These are phyloP conservation scores for Musa schizocarpa DNA, from an alignment of 176 grass and related monocot genomes.

Conservation along the genomic window DNA sequence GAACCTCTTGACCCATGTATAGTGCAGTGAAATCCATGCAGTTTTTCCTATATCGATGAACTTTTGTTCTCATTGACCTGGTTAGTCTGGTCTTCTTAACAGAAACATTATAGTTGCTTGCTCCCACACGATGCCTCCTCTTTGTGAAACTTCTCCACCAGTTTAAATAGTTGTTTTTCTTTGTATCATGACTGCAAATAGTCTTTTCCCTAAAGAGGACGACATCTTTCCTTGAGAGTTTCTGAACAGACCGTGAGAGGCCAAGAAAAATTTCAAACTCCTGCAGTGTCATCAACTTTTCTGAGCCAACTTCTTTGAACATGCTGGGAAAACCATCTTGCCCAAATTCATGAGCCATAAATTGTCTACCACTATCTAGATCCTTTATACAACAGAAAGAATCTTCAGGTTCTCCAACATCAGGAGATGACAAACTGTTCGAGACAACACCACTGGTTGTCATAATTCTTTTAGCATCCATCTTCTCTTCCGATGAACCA, in stretches of 20 bases:
- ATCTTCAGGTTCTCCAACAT: slow-evolving; percentile 16
- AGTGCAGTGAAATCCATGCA: slow-evolving; percentile 62
- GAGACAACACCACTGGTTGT: slow-evolving; percentile 6
- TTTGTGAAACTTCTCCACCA: slow-evolving; percentile 53
- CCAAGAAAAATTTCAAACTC: slow-evolving; percentile 55
- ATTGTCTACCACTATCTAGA: slow-evolving; percentile 40
- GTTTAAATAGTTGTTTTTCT: slow-evolving; percentile 33
- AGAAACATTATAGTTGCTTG: slow-evolving; percentile 43
- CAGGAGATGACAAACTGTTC: slow-evolving; percentile 19
- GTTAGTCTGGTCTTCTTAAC: slow-evolving; percentile 27
- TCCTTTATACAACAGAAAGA: slow-evolving; percentile 34
- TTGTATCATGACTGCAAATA: slow-evolving; percentile 4
- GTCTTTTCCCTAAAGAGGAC: slow-evolving; percentile 1
- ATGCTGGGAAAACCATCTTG: slow-evolving; percentile 29
- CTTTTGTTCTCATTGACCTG: slow-evolving; percentile 36
- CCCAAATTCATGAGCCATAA: slow-evolving; percentile 26
- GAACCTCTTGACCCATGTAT: slow-evolving; percentile 76
- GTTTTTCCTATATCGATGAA: slow-evolving; percentile 53
- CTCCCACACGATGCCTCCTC: slow-evolving; percentile 30
- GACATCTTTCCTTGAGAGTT: slow-evolving; percentile 24
- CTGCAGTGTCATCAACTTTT: slow-evolving; percentile 49
- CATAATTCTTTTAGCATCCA: slow-evolving; percentile 26
- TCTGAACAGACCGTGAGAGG: slow-evolving; percentile 40
- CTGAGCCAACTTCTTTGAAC: slow-evolving; percentile 57
- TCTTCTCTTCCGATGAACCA: slow-evolving; percentile 6